phyloP scores from a whole-genome alignment of 108 stramenopile genomes.

The Stephanodiscus minutulus region DNA sequence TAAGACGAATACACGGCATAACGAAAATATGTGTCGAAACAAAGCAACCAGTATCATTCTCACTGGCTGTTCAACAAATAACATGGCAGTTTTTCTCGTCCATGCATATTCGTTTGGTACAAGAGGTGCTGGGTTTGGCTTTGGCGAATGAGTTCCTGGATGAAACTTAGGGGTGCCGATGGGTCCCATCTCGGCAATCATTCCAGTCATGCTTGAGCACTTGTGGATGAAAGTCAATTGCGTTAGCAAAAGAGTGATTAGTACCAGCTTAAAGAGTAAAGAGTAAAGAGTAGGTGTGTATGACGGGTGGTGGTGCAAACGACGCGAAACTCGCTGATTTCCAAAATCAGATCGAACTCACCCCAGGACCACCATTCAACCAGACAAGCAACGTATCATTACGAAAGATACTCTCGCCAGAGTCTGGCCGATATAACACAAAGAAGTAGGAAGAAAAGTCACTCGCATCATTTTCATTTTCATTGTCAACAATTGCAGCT shows the following conservation, averaged over 20 bases:
- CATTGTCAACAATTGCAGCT: constrained; percentile 6
- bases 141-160: constrained; percentile 36
- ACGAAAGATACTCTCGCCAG: constrained; percentile 27
- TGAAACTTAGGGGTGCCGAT: constrained; percentile 39
- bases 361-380: constrained; percentile 45
- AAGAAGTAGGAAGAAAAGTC: constrained; percentile 50
- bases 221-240: background rate
- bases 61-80: constrained; percentile 51
- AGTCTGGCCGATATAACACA: constrained; percentile 40
- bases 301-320: too few species aligned
- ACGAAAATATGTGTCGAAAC: too few species aligned
- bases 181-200: constrained; percentile 44
- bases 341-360: too few species aligned
- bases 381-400: constrained; percentile 51
- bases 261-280: too few species aligned
- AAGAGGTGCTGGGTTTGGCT: constrained; percentile 46
- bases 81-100: constrained; percentile 46
- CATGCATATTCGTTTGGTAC: constrained; percentile 44
- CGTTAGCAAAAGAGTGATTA: too few species aligned
- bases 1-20: too few species aligned
- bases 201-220: constrained; percentile 27
- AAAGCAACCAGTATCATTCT: too few species aligned
- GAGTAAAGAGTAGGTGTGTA: too few species aligned
- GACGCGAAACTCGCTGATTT: too few species aligned
- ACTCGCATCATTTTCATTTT: constrained; percentile 11